phyloP scores from a whole-genome alignment of 2,329 filamentous ascomycete genomes.

The Fusarium sp. region DNA sequence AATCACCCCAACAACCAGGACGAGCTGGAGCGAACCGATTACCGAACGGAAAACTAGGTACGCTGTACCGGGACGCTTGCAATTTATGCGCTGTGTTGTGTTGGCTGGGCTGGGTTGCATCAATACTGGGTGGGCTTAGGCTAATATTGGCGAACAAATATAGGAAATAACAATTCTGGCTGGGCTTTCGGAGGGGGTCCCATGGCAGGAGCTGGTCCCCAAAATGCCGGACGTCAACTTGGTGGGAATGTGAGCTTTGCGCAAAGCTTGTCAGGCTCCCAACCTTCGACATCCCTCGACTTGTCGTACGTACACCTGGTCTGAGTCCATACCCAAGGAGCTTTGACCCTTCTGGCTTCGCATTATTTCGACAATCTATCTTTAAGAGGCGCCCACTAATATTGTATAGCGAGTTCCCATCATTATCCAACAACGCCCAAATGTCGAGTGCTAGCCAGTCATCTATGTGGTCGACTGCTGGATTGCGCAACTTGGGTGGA shows the following conservation, averaged over 20 bases:
- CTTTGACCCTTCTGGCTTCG: neutral
- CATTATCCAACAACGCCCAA: slow-evolving; percentile 71
- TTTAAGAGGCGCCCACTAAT: slow-evolving; percentile 11
- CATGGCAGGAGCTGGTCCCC: slow-evolving; percentile 68
- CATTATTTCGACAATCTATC: slow-evolving; percentile 1
- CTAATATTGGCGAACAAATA: slow-evolving; percentile 43
- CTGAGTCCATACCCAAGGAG: neutral
- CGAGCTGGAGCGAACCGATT: slow-evolving; percentile 69
- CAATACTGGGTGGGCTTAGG: slow-evolving; percentile 15
- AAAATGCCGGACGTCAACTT: slow-evolving; percentile 65
- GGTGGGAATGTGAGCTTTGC: slow-evolving; percentile 73
- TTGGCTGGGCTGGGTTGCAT: slow-evolving; percentile 19
- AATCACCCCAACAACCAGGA: slow-evolving; percentile 65
- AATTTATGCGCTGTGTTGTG: slow-evolving; percentile 8
- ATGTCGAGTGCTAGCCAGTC: slow-evolving; percentile 61
- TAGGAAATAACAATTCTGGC: slow-evolving; percentile 64
- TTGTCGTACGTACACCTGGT: slow-evolving; percentile 67
- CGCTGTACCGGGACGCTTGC: slow-evolving; percentile 12
- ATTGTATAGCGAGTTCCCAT: slow-evolving; percentile 74
- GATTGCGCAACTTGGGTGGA: slow-evolving; percentile 61
- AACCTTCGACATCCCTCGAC: slow-evolving; percentile 71
- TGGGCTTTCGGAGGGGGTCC: slow-evolving; percentile 74
- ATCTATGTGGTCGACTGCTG: slow-evolving; percentile 67
- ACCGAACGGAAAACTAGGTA: slow-evolving; percentile 75
- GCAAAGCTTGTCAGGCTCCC: slow-evolving; percentile 72